phyloP scores from a whole-genome alignment of 192 early-diverging fungal species.

The Spizellomyces sp. region DNA sequence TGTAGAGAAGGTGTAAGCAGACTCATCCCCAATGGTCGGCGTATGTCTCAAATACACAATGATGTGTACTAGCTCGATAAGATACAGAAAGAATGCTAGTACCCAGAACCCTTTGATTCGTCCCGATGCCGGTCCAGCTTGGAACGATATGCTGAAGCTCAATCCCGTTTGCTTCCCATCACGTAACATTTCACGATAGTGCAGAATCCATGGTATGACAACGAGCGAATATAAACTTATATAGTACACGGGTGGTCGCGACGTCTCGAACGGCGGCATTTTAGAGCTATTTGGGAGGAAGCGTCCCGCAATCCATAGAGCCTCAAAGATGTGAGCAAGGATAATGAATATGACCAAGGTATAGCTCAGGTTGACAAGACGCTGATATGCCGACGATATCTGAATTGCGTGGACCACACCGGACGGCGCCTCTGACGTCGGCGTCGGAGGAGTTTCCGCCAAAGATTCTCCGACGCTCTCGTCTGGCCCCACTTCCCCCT shows the following conservation, averaged over 20 bases:
- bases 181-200: slow-evolving; percentile 47
- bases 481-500: slow-evolving; percentile 3
- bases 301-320: neutral
- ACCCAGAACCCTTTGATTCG: slow-evolving; percentile 46
- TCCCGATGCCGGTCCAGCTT: neutral
- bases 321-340: slow-evolving; percentile 1
- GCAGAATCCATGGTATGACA: slow-evolving; percentile 49
- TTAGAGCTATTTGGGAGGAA: slow-evolving; percentile 6
- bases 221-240: neutral
- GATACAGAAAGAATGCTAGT: slow-evolving; percentile 44
- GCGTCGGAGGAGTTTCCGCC: neutral
- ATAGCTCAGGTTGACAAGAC: neutral
- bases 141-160: neutral
- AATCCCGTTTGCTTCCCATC: slow-evolving; percentile 32
- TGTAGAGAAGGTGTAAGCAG: slow-evolving; percentile 36
- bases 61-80: slow-evolving; percentile 46
- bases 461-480: slow-evolving; percentile 5
- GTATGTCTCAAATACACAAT: neutral
- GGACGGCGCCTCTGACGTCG: neutral
- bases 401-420: neutral
- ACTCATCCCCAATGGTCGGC: neutral
- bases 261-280: slow-evolving; percentile 3
- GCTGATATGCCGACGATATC: neutral
- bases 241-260: neutral
- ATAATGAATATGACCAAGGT: slow-evolving; percentile 1